Evolutionary conservation across 108 stramenopile species (phyloP).

Genomic region (Cyclotella sp.): DNA sequence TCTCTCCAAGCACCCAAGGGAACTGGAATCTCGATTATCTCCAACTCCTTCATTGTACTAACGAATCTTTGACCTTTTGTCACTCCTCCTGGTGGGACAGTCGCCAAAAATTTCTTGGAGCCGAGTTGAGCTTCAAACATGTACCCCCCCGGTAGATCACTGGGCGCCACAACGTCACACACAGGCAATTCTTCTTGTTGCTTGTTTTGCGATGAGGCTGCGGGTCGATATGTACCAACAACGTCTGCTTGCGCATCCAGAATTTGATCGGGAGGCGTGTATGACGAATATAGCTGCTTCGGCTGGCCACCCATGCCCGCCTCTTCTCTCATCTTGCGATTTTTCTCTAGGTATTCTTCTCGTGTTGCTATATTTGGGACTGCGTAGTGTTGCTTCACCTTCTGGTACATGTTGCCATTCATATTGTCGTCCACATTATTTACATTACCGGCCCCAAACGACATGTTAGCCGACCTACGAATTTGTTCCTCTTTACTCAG

Average conservation of each 20-base stretch:
- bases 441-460: not conserved
- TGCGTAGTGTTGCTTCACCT: conserved; percentile 14
- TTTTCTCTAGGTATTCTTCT: conserved; percentile 21
- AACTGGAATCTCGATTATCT: conserved; percentile 55
- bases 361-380: conserved; percentile 4
- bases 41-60: conserved; percentile 68
- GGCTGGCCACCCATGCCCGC: not conserved
- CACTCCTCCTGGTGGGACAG: conserved; percentile 81
- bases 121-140: conserved; percentile 62
- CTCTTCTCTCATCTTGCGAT: conserved; percentile 17
- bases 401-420: conserved; percentile 6
- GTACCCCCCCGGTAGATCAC: conserved; percentile 56
- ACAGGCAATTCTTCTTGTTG: conserved; percentile 27
- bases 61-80: conserved; percentile 73
- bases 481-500: conserved; percentile 36
- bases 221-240: not conserved
- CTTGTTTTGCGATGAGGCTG: not conserved
- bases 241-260: conserved; percentile 16
- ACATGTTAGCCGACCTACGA: not conserved
- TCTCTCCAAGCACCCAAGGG: conserved; percentile 74
- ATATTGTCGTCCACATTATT: not conserved
- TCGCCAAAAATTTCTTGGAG: conserved; percentile 48
- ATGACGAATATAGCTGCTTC: not conserved
- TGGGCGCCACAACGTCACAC: conserved; percentile 69
- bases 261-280: not conserved